Percentiles rank a stretch among this genome's conserved stretches.
Conservation (phyloP, 768 basidiomycete genomes). For the Kwoniella newhampshirensis region DNA sequence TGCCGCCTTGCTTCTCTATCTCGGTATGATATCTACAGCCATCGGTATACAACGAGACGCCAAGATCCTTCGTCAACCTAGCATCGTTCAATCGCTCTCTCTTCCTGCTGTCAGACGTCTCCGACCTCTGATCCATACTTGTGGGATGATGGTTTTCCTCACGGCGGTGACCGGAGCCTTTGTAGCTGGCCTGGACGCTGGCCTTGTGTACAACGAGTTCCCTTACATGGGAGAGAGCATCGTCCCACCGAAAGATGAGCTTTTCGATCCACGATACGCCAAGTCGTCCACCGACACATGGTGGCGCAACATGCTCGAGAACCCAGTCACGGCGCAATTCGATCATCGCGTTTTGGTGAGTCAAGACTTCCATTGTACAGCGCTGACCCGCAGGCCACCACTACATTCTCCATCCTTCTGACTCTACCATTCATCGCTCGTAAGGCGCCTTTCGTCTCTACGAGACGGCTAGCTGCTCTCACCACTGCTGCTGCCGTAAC, state of each 20-base stretch:
- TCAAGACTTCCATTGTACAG: constrained; percentile 19
- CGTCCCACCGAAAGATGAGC: constrained; percentile 75
- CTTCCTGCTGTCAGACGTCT: constrained; percentile 62
- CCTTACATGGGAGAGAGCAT: constrained; percentile 90
- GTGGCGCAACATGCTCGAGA: constrained; percentile 96
- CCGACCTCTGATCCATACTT: constrained; percentile 60
- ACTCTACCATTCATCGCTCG: constrained; percentile 59
- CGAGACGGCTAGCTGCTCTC: constrained; percentile 68
- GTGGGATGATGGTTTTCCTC: constrained; percentile 78
- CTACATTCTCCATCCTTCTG: constrained; percentile 73
- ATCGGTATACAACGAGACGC: constrained; percentile 74
- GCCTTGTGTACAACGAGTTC: constrained; percentile 96
- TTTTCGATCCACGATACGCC: constrained; percentile 75
- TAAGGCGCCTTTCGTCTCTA: constrained; percentile 63
- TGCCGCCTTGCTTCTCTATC: constrained; percentile 86
- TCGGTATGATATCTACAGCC: constrained; percentile 83
- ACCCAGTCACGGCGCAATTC: constrained; percentile 96
- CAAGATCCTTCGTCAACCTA: constrained; percentile 56
- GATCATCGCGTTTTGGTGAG: constrained; percentile 88
- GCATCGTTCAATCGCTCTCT: constrained; percentile 11
- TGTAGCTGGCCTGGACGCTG: constrained; percentile 95
- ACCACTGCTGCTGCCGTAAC: constrained; percentile 55
- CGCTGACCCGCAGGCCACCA: constrained; percentile 64
- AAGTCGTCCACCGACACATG: constrained; percentile 70
- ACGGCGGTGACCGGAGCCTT: constrained; percentile 97